Conservation (phyloP, 176 grass and related monocot genomes). For the Chrysopogon serrulatus region DNA sequence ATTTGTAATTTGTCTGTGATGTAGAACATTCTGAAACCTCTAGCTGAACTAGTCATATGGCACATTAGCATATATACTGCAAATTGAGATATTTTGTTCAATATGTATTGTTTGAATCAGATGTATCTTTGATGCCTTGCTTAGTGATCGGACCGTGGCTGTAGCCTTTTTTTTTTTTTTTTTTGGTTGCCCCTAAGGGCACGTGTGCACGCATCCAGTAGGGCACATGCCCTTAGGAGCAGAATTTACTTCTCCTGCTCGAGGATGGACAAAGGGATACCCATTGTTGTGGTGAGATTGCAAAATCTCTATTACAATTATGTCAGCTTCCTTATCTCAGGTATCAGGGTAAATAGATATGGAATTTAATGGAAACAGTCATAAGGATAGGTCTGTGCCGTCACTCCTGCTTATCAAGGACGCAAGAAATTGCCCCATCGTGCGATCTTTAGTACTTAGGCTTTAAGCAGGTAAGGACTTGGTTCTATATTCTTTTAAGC, state of each 20-base stretch:
- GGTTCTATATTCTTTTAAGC: too few relatives aligned
- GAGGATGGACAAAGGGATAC: background rate
- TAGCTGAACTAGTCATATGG: conserved; percentile 3
- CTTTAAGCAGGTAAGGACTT: too few relatives aligned
- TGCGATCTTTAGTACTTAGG: background rate
- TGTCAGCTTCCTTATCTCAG: background rate
- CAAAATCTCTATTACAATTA: background rate
- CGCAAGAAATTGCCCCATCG: background rate
- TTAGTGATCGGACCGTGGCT: background rate
- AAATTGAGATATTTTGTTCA: background rate
- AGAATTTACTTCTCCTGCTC: too few relatives aligned
- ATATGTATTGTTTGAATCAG: background rate
- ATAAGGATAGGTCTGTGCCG: background rate
- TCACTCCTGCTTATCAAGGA: background rate
- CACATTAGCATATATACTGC: conserved; percentile 11
- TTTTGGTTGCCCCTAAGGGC: too few relatives aligned
- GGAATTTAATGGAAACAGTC: background rate
- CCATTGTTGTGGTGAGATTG: background rate
- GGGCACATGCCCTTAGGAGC: too few relatives aligned
- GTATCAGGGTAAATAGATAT: background rate
- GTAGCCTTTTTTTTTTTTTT: too few relatives aligned
- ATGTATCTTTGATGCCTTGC: background rate
- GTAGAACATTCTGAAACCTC: conserved; percentile 16
- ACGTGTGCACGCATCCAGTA: too few relatives aligned
- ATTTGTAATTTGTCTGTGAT: conserved; percentile 31